These are phyloP conservation scores for Phaeoacremonium minimum DNA, from an alignment of 2,329 filamentous ascomycete species.

Conservation along the genomic window DNA sequence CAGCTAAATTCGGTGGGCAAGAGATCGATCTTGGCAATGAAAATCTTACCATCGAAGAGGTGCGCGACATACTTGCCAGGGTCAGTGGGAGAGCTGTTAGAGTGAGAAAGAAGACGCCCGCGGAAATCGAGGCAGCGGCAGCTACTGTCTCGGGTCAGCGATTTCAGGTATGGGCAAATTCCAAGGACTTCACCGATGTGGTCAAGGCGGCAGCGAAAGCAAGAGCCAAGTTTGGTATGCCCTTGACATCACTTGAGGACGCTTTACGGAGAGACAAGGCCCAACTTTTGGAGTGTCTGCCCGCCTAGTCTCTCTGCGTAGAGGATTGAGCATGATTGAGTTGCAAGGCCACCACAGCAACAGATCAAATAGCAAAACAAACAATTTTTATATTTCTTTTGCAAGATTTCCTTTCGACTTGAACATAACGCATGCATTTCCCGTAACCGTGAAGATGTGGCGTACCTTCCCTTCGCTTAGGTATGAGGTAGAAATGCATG, in stretches of 20 bases:
- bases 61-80: constrained; percentile 17
- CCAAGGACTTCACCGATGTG: constrained; percentile 14
- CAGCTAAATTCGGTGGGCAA: constrained; percentile 20
- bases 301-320: neutral
- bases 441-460: too few relatives aligned
- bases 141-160: constrained; percentile 11
- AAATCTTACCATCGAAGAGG: constrained; percentile 21
- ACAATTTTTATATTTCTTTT: too few relatives aligned
- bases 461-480: too few relatives aligned
- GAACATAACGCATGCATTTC: too few relatives aligned
- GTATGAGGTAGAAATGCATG: too few relatives aligned
- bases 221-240: constrained; percentile 20
- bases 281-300: neutral
- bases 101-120: constrained; percentile 12
- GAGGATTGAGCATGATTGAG: too few relatives aligned
- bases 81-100: constrained; percentile 24
- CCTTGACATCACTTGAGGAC: constrained; percentile 19
- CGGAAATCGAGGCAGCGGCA: constrained; percentile 14
- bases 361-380: too few relatives aligned
- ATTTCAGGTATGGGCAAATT: constrained; percentile 20
- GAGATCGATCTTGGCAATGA: constrained; percentile 25
- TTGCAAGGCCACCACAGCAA: too few relatives aligned
- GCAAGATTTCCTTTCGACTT: too few relatives aligned
- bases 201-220: constrained; percentile 9
- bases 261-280: constrained; percentile 1